Evolutionary conservation across 2,329 filamentous ascomycete species (phyloP).

Genomic region (Teratosphaeria zuluensis): DNA sequence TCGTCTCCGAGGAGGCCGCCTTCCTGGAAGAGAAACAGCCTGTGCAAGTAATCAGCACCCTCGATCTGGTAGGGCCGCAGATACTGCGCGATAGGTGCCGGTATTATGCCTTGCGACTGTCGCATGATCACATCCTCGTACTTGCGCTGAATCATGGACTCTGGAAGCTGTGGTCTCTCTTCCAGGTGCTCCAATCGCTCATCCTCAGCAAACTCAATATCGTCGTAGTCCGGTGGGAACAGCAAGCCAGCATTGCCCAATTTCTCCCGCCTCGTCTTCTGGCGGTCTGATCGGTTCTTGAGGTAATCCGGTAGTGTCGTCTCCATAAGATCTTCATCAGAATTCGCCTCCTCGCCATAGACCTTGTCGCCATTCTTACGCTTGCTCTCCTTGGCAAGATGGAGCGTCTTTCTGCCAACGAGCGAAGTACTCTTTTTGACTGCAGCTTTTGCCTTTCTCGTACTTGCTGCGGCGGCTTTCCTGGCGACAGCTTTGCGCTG

Average conservation of each 20-base stretch:
- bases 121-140: slow-evolving; percentile 69
- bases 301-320: slow-evolving; percentile 63
- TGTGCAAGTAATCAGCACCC: slow-evolving; percentile 76
- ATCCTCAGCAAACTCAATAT: slow-evolving; percentile 66
- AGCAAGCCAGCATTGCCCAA: slow-evolving; percentile 61
- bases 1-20: slow-evolving; percentile 90
- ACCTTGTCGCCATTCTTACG: slow-evolving; percentile 4
- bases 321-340: slow-evolving; percentile 47
- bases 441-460: slow-evolving; percentile 38
- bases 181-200: slow-evolving; percentile 51
- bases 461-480: slow-evolving; percentile 41
- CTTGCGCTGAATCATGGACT: slow-evolving; percentile 49
- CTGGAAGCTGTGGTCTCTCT: slow-evolving; percentile 61
- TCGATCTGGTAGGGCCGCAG: slow-evolving; percentile 84
- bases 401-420: slow-evolving; percentile 21
- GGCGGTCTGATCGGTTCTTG: slow-evolving; percentile 54
- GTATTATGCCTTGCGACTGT: slow-evolving; percentile 71
- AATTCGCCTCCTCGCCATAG: slow-evolving; percentile 25
- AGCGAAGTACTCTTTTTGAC: slow-evolving; percentile 29
- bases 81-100: slow-evolving; percentile 82
- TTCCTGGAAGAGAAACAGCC: slow-evolving; percentile 80
- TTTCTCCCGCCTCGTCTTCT: slow-evolving; percentile 52
- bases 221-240: slow-evolving; percentile 67
- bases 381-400: slow-evolving; percentile 7
- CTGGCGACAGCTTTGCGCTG: slow-evolving; percentile 47